Evolutionary conservation across 257 asterid species (phyloP), one percentile per base, ranked within the genome.

Genomic region (Phtheirospermum japonicum): DNA sequence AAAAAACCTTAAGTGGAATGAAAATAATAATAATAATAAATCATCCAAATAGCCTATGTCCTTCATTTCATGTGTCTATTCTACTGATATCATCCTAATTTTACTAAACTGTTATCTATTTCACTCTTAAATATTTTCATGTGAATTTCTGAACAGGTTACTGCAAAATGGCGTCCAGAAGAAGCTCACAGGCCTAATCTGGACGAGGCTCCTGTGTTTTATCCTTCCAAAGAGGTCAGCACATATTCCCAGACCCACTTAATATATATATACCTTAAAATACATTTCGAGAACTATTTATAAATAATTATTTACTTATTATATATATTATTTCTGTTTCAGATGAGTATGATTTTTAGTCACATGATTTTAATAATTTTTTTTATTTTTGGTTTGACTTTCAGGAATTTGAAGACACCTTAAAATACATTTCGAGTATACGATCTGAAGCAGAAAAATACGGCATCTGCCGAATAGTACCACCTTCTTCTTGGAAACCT

Each of bases 381-480:
- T 36, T 36, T 2, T 40, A 1, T 1, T 23, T 23, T 1, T 23
- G 1, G 6, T 46, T 16, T 46, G 18, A 50, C 57, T 50, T 7
- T 50, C 80, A 92, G 99, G 99, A 92, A 73, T 92, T 89, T 65
- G 87, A 83, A 75, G 97, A 92, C 70, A 80, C 97, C 61, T 68
- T 89, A 65, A 85, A 84, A 34, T 92, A 83, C 77, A 85, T 92
- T 60, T 81, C 90, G 62, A 92, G 91, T 54, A 87, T 92, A 73
- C 95, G 97, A 7, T 40, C 87, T 20, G 74, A 89, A 76, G 99
- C 97, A 37, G 96, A 92, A 82, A 55, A 64, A 12, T 85, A 85
- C 68, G 99, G 99, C 30, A 87, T 92, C 69, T 92, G 99, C 78
- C 99, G 99, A 70, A 89, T 92, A 60, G 96, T 92, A 57, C 96